phyloP scores from a whole-genome alignment of 1,139 yeast species.

The Geotrichum aggregatum region DNA sequence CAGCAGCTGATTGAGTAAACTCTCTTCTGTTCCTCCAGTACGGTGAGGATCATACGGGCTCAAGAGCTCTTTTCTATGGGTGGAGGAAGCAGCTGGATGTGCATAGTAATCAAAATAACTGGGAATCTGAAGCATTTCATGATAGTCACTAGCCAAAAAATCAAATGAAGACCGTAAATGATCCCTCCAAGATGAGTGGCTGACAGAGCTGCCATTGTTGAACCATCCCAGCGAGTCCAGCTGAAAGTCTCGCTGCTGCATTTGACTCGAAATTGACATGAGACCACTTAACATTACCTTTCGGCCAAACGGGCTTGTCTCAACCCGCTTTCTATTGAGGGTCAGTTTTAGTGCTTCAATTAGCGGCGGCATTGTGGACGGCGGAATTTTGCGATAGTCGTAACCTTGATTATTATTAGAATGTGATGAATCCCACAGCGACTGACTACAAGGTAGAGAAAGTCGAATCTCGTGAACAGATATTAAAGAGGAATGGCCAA shows the following conservation, averaged over 20 bases:
- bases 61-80: not conserved
- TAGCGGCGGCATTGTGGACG: constrained; percentile 41
- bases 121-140: constrained; percentile 10
- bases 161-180: constrained; percentile 11
- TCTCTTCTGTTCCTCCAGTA: not conserved
- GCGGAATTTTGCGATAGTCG: constrained; percentile 6
- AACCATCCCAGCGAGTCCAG: constrained; percentile 45
- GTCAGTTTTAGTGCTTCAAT: constrained; percentile 53
- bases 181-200: constrained; percentile 9
- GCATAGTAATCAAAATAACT: constrained; percentile 25
- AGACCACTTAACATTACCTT: constrained; percentile 67
- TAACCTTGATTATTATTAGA: constrained; percentile 19
- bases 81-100: not conserved
- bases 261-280: constrained; percentile 62
- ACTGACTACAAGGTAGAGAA: constrained; percentile 74
- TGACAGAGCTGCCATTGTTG: not conserved
- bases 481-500: constrained; percentile 67
- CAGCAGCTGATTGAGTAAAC: not conserved
- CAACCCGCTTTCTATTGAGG: constrained; percentile 51
- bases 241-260: constrained; percentile 69
- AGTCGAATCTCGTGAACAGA: constrained; percentile 68
- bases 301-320: constrained; percentile 54
- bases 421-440: constrained; percentile 55
- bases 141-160: constrained; percentile 12
- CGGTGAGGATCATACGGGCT: not conserved